Evolutionary conservation across 1,139 yeast species (phyloP), one percentile per base, ranked within the genome.

Genomic region (Diutina scorzettiae): DNA sequence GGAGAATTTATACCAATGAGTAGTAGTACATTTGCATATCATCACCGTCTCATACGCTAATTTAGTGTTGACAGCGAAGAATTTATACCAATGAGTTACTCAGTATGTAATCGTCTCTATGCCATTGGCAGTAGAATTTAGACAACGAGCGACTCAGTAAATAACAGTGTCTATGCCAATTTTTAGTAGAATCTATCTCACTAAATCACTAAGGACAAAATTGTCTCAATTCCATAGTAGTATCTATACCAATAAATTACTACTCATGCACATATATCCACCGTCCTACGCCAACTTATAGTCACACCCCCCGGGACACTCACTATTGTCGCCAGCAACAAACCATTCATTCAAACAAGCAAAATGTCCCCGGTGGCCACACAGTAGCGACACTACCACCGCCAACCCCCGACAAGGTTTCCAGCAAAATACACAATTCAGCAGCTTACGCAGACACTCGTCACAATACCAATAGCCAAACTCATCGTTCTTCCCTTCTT

Each of bases 311-410:
- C 80, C 80, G 2, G 97, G 97, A 55, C 97, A 89, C 44, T 77
- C 85, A 3, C 60, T 53, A 65, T 81, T 78, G 21, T 64, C 69
- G 24, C 73, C 81, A 2, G 68, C 76, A 29, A 80, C 60, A 53
- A 84, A 78, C 97, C 97, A 89, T 41, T 73, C 71, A 46, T 70
- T 68, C 53, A 87, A 66, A 62, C 98, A 91, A 3, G 77, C 78
- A 53, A 77, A 78, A 58, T 91, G 98, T 1, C 94, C 89, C 44
- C 79, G 70, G 58, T 91, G 97, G 0, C 96, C 96, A 63, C 97
- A 91, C 40, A 66, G 71, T 43, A 84, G 60, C 49, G 69, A 64
- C 19, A 79, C 63, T n/a, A 76, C 76, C 20, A 83, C 74, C 9
- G 80, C 72, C 43, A 83, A 64, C 0, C 95, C 94, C 51, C 73